Evolutionary conservation across 306 rosid genomes (phyloP).

Genomic region (Trifolium repens): DNA sequence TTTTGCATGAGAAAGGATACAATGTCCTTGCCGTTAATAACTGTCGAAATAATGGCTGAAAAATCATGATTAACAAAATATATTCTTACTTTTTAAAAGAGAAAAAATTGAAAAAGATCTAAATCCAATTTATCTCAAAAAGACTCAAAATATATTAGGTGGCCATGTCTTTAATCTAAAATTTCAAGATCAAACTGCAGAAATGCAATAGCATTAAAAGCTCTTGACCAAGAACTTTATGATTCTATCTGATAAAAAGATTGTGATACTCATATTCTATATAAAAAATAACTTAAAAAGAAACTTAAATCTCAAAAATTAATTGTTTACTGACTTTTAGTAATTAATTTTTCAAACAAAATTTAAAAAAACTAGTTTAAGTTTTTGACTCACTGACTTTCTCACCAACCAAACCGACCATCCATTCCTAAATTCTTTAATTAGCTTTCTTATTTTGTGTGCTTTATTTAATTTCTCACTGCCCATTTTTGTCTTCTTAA

Average conservation of each 20-base stretch:
- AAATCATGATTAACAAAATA: too few relatives aligned
- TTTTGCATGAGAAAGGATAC: too few relatives aligned
- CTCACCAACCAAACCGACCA: slow-evolving; percentile 24
- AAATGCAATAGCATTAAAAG: not conserved
- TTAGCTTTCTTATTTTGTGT: slow-evolving; percentile 3
- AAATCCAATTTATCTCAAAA: too few relatives aligned
- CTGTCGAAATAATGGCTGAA: too few relatives aligned
- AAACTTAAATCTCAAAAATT: not conserved
- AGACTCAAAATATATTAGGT: too few relatives aligned
- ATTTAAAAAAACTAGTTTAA: not conserved
- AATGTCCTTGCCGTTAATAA: too few relatives aligned
- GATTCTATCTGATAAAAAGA: not conserved
- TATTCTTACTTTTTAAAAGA: too few relatives aligned
- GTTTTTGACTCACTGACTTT: not conserved
- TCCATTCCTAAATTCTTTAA: not conserved
- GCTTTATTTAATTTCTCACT: slow-evolving; percentile 8
- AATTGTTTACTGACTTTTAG: not conserved
- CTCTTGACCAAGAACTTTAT: not conserved
- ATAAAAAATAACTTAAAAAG: not conserved
- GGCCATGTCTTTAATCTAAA: too few relatives aligned
- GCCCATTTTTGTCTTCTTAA: not conserved
- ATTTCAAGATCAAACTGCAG: not conserved
- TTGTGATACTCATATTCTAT: too few relatives aligned
- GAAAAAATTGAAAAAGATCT: too few relatives aligned
- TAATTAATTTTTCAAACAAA: not conserved